Percentiles rank a stretch among this genome's conserved stretches.
phyloP scores from a whole-genome alignment of 2,329 filamentous ascomycete species.

The Fusarium liriodendri region DNA sequence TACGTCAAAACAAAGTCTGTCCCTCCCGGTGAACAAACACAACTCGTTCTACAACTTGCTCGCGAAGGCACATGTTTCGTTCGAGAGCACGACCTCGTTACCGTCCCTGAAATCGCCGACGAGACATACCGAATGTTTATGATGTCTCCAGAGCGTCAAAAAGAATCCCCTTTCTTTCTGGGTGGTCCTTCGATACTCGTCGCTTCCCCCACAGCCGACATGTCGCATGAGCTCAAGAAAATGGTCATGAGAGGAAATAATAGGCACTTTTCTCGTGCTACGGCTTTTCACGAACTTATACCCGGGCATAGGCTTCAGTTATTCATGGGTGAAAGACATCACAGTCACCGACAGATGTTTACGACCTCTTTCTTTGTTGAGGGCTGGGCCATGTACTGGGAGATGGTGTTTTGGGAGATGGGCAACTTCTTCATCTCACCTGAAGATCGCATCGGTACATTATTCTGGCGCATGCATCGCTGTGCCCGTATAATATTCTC shows the following conservation, averaged over 20 bases:
- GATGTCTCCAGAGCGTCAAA: constrained; percentile 65
- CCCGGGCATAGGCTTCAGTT: constrained; percentile 68
- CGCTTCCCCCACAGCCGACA: constrained; percentile 64
- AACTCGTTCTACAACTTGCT: constrained; percentile 63
- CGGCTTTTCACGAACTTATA: constrained; percentile 71
- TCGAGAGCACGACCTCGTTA: constrained; percentile 64
- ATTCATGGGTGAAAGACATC: constrained; percentile 59
- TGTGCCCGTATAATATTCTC: constrained; percentile 70
- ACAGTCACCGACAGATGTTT: constrained; percentile 64
- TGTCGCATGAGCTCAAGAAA: constrained; percentile 65
- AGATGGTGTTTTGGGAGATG: constrained; percentile 67
- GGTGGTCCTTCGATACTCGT: constrained; percentile 66
- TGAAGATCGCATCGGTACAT: constrained; percentile 65
- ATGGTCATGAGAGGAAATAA: constrained; percentile 72
- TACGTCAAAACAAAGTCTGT: constrained; percentile 67
- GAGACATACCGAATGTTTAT: constrained; percentile 67
- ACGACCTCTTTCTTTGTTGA: constrained; percentile 69
- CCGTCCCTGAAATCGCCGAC: constrained; percentile 63
- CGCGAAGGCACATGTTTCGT: constrained; percentile 65
- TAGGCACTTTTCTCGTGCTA: constrained; percentile 66
- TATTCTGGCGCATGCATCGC: constrained; percentile 73
- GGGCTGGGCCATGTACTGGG: constrained; percentile 73
- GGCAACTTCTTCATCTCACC: constrained; percentile 62
- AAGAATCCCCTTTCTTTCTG: constrained; percentile 69
- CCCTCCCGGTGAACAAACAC: constrained; percentile 63